Percentiles rank a stretch among this genome's conserved stretches.
Evolutionary conservation across 306 rosid species (phyloP).

Genomic region (Gleditsia sinensis): DNA sequence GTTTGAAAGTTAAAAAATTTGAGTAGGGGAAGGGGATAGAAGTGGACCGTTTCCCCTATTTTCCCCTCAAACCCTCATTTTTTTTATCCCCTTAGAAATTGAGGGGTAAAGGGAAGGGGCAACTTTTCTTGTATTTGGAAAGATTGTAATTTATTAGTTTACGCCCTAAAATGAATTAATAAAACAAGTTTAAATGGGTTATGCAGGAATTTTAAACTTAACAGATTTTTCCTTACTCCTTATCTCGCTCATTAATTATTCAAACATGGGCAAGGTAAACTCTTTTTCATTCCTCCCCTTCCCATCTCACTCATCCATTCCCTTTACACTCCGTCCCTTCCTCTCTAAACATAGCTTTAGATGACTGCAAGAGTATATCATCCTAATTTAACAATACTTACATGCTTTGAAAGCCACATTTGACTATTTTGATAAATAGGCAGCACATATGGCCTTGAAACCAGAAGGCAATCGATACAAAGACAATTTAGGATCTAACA

Average conservation of each 20-base stretch:
- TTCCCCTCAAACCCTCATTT: background rate
- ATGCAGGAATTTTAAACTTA: background rate
- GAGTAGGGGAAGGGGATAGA: background rate
- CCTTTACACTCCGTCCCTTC: background rate
- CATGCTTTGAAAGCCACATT: background rate
- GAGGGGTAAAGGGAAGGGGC: background rate
- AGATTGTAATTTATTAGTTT: background rate
- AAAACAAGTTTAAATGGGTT: background rate
- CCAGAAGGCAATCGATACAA: conserved; percentile 17
- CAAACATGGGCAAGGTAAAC: background rate
- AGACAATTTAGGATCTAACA: conserved; percentile 11
- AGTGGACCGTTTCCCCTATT: background rate
- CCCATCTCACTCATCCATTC: background rate
- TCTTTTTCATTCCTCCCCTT: background rate
- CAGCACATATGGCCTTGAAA: conserved; percentile 5
- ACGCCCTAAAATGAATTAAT: background rate
- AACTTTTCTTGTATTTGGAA: too few relatives aligned
- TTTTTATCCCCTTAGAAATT: background rate
- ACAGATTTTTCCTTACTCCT: background rate
- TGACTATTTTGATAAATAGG: conserved; percentile 6
- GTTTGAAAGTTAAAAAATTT: background rate
- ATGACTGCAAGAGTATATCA: background rate
- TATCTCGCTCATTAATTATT: background rate
- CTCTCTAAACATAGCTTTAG: background rate
- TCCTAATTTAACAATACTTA: background rate